Conservation (phyloP, 495 filamentous ascomycete species). For the Achaetomiella virescens region DNA sequence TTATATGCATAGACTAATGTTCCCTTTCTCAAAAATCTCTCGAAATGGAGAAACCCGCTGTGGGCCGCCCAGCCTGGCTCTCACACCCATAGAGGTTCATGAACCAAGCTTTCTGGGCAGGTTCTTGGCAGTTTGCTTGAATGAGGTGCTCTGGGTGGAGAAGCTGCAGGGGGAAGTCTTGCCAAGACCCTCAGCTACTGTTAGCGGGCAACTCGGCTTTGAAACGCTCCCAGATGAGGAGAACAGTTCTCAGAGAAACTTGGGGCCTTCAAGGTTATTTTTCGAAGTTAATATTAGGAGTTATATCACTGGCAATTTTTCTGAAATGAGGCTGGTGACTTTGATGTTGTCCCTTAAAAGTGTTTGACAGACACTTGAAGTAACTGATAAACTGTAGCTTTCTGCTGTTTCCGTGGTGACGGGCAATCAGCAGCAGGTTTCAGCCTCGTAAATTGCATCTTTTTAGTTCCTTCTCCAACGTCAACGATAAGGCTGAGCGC, state of each 20-base stretch:
- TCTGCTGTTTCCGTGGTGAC: not conserved
- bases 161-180: slow-evolving; percentile 7
- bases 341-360: not conserved
- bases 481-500: not conserved
- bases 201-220: slow-evolving; percentile 19
- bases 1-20: slow-evolving; percentile 5
- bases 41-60: no score
- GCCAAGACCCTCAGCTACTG: slow-evolving; percentile 15
- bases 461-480: not conserved
- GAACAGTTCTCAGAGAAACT: not conserved
- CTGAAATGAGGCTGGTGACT: not conserved
- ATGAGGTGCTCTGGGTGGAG: slow-evolving; percentile 3
- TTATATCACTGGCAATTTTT: not conserved
- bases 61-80: no score
- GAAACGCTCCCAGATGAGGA: not conserved
- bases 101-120: not conserved
- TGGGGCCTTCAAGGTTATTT: no score
- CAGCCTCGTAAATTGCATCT: not conserved
- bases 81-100: not conserved
- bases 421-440: not conserved
- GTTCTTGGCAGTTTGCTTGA: not conserved
- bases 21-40: slow-evolving; percentile 1
- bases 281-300: not conserved
- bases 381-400: not conserved
- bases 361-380: not conserved